Percentiles rank a stretch among this genome's conserved stretches.
Evolutionary conservation across 2,329 filamentous ascomycete genomes (phyloP).

Genomic region (Zasmidium cellare): DNA sequence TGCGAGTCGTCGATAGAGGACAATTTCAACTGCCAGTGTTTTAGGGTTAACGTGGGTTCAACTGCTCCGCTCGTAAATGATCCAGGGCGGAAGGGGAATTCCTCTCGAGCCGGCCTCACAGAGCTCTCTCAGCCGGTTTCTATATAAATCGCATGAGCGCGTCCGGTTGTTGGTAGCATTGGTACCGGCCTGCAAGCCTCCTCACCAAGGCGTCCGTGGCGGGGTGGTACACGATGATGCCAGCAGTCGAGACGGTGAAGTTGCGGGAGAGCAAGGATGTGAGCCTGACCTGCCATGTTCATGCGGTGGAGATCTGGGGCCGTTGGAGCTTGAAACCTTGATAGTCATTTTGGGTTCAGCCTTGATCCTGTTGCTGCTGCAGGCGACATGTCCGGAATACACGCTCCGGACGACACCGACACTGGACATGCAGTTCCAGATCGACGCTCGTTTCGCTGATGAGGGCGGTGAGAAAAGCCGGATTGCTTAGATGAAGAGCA

Average conservation of each 20-base stretch:
- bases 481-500: not conserved
- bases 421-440: not conserved
- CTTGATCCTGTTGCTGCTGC: not conserved
- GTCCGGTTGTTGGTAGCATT: not conserved
- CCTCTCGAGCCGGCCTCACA: not conserved
- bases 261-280: not conserved
- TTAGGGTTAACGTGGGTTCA: not conserved
- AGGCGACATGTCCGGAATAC: not conserved
- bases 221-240: not conserved
- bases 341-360: conserved; percentile 6
- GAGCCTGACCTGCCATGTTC: conserved; percentile 1
- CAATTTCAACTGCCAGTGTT: not conserved
- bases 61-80: not conserved
- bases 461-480: not conserved
- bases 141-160: not conserved
- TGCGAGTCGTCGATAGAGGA: not conserved
- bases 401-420: not conserved
- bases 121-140: not conserved
- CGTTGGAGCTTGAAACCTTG: conserved; percentile 1
- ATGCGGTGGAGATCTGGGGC: conserved; percentile 10
- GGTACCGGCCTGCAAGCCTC: not conserved
- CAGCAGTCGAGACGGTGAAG: not conserved
- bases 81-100: not conserved
- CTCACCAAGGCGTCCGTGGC: not conserved
- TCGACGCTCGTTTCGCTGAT: not conserved